These are phyloP conservation scores for Claviceps quebecensis DNA, from an alignment of 2,329 filamentous ascomycete genomes.

Conservation along the genomic window DNA sequence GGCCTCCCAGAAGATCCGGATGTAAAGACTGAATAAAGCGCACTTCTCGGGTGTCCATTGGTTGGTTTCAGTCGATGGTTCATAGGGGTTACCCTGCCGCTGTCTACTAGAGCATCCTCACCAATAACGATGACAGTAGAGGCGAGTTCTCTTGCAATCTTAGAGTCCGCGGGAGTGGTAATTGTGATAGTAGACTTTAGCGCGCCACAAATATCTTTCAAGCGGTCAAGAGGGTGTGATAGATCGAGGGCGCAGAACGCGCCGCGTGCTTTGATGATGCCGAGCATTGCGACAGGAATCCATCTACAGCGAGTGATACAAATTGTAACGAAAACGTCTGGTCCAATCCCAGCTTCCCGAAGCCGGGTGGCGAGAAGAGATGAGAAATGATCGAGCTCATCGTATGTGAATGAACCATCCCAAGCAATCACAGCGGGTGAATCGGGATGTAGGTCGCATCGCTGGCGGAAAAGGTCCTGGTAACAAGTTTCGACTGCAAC, in stretches of 20 bases:
- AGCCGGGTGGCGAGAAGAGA: background rate
- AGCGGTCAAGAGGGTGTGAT: slow-evolving; percentile 3
- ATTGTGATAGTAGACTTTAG: slow-evolving; percentile 2
- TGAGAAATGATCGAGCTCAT: background rate
- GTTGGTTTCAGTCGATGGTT: background rate
- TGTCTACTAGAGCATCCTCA: background rate
- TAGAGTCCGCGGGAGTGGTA: background rate
- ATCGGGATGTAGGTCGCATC: background rate
- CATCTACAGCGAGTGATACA: slow-evolving; percentile 16
- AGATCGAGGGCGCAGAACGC: slow-evolving; percentile 18
- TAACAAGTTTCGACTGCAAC: background rate
- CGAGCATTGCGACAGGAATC: slow-evolving; percentile 14
- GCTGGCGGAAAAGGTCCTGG: background rate
- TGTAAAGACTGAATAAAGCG: slow-evolving; percentile 31
- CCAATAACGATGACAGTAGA: background rate
- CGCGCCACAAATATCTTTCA: slow-evolving; percentile 3
- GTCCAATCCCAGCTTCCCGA: background rate
- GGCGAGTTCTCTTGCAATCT: background rate
- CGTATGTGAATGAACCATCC: slow-evolving; percentile 5
- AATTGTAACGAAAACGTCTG: slow-evolving; percentile 9
- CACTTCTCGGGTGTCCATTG: background rate
- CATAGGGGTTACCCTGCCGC: background rate
- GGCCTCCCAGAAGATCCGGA: slow-evolving; percentile 37
- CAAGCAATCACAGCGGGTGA: slow-evolving; percentile 3
- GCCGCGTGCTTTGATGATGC: slow-evolving; percentile 18